Evolutionary conservation across 805 yeast genomes (phyloP).

Genomic region (Ogataea ganodermae): DNA sequence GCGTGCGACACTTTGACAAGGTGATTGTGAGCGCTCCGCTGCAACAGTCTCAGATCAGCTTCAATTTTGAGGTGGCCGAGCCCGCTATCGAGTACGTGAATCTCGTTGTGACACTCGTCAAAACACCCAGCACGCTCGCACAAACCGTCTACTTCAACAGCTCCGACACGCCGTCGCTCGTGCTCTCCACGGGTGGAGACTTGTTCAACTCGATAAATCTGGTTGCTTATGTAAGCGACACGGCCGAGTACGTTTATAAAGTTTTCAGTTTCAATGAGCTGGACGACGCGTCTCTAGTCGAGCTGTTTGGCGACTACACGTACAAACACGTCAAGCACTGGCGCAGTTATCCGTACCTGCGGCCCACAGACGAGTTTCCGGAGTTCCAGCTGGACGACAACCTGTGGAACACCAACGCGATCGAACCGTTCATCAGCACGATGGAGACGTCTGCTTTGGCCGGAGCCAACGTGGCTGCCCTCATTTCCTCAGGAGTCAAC

Average conservation of each 20-base stretch:
- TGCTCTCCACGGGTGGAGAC: constrained; percentile 28
- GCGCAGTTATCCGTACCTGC: constrained; percentile 46
- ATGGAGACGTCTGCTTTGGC: constrained; percentile 54
- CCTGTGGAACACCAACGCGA: constrained; percentile 46
- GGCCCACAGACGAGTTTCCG: constrained; percentile 33
- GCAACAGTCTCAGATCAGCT: constrained; percentile 32
- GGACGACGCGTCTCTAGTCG: constrained; percentile 17
- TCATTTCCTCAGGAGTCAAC: constrained; percentile 36
- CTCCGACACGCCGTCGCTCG: constrained; percentile 26
- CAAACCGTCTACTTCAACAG: constrained; percentile 17
- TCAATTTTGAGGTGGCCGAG: constrained; percentile 10
- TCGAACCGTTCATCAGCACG: constrained; percentile 50
- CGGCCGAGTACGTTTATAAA: constrained; percentile 42
- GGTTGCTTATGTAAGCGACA: constrained; percentile 29
- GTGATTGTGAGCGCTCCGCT: constrained; percentile 49
- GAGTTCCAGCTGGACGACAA: constrained; percentile 14
- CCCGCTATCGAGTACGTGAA: constrained; percentile 22
- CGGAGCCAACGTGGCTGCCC: constrained; percentile 51
- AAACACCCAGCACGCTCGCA: constrained; percentile 18
- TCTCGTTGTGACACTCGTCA: constrained; percentile 32
- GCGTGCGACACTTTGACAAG: constrained; percentile 37
- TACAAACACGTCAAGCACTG: constrained; percentile 40
- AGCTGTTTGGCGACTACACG: constrained; percentile 29
- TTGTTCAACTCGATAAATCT: constrained; percentile 40
- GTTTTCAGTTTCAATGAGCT: constrained; percentile 37